Conservation (phyloP, 2,329 filamentous ascomycete genomes). For the Ceratocystis cacaofunesta region DNA sequence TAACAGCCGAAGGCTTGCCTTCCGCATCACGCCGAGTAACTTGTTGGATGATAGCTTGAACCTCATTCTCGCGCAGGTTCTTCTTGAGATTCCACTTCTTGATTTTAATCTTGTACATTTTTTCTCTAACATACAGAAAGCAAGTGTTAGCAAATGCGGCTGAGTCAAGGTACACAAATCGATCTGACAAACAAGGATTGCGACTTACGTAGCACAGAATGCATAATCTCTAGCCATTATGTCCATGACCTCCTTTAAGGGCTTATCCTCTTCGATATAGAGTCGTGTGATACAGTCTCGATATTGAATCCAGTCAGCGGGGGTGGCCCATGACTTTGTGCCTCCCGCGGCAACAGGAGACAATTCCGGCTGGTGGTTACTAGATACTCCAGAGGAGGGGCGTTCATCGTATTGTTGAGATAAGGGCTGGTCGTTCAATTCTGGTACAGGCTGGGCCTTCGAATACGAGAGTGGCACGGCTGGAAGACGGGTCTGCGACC, state of each 20-base stretch:
- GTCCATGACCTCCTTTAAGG: conserved; percentile 16
- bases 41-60: conserved; percentile 15
- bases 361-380: conserved; percentile 1
- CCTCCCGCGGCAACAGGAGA: conserved; percentile 1
- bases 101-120: conserved; percentile 18
- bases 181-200: not conserved
- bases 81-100: conserved; percentile 17
- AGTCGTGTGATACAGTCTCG: conserved; percentile 14
- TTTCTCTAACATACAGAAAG: conserved; percentile 10
- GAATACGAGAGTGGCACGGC: conserved; percentile 7
- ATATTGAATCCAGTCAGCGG: conserved; percentile 14
- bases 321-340: conserved; percentile 16
- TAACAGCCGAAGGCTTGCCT: conserved; percentile 13
- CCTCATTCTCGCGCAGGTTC: conserved; percentile 15
- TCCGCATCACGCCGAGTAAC: conserved; percentile 12
- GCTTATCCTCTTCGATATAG: conserved; percentile 16
- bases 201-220: conserved; percentile 17
- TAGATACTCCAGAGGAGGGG: conserved; percentile 14
- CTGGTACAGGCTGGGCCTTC: not conserved
- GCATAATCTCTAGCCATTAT: conserved; percentile 13
- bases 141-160: not conserved
- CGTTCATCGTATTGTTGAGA: conserved; percentile 14
- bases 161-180: not conserved
- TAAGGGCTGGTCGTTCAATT: conserved; percentile 7
- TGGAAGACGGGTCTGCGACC: conserved; percentile 12